Base-by-base conservation (phyloP, 331 rosid genomes). In the Stylosanthes scabra region DNA sequence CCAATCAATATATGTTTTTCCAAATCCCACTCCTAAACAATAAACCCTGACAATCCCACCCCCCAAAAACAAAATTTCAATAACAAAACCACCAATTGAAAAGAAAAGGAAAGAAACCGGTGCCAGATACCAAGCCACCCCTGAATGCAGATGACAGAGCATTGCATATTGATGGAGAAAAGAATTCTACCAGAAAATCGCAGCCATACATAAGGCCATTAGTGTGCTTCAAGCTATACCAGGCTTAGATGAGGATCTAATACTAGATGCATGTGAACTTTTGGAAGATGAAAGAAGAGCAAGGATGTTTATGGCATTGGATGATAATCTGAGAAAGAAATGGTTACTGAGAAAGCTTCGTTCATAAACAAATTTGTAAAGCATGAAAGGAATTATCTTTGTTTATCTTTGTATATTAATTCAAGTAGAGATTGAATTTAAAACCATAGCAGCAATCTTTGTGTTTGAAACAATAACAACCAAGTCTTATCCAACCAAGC, bases 211-310 rank as follows among this genome's bases (percentile, higher is more conserved):
- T 61, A 78, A 66, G 37, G 89, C 78, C 16, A 62, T 78, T 41
- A 70, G 55, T 0, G 83, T 75, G 66, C 82, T 86, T 37, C 85
- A 83, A 79, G 80, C 78, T 57, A 57, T 86, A 68, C 93, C 88
- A 4, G 90, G 64, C 80, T 39, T 88, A 47, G 87, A 88, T 3
- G 84, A 80, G 0, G 85, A 81, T 59, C 77, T 81, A 40, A 76
- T 76, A 76, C 56, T 81, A 54, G 85, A 81, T 25, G 86, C 83
- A 4, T 28, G 66, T 25, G 83, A 82, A 63, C 63, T 82, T 47
- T 82, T 78, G 72, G 86, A 78, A 76, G 85, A 81, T 11, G 85
- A 81, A 61, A 81, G 59, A 76, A 82, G 74, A 74, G 86, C 67
- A 45, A 78, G 83, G 31, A 29, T 82, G 74, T 78, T 78, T 59